Evolutionary conservation across 106 monocot genomes (phyloP), one percentile per base, ranked within the genome.

Genomic region (Acanthochlamys bracteata): DNA sequence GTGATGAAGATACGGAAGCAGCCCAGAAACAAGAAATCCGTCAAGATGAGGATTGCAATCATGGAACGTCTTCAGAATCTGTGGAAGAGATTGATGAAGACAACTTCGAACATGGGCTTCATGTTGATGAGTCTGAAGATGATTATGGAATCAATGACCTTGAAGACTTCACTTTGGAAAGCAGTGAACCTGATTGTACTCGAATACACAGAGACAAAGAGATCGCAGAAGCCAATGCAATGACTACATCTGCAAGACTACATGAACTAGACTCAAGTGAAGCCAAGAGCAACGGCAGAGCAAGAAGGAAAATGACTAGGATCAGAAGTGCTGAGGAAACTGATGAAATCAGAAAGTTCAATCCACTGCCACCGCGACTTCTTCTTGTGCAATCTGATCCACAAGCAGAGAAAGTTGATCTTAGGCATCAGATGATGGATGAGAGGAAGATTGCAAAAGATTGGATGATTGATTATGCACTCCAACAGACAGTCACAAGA

Each of bases 401-500:
- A 25, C 81, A 86, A 46, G 76, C 64, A 47, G 92, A 92, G 42
- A 84, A 69, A 63, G 86, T 92, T 15, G 83, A 86, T 70, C 82
- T 92, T 24, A 81, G 74, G 69, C 84, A 92, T 33, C 83, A 84
- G 52, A 58, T 46, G 74, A 64, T 74, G 72, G 84, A 92, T 23
- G 92, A 68, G 10, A 76, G 84, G 39, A 92, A 72, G 73, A 87
- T 70, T 53, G 67, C 86, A 0, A 86, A 84, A 57, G 92, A 92
- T 60, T 92, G 83, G 78, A 79, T 92, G 92, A 70, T 92, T 62
- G 92, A 92, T 57, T 77, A 73, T 27, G 86, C 86, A 33, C 92
- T 92, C 24, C 81, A 60, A 21, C 51, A 56, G 52, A 74, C 73
- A 0, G 76, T 92, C 9, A 75, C 67, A 39, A 84, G 79, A 26